These are phyloP conservation scores for Allantophomopsis lycopodina DNA, from an alignment of 2,329 filamentous ascomycete genomes.

Conservation along the genomic window DNA sequence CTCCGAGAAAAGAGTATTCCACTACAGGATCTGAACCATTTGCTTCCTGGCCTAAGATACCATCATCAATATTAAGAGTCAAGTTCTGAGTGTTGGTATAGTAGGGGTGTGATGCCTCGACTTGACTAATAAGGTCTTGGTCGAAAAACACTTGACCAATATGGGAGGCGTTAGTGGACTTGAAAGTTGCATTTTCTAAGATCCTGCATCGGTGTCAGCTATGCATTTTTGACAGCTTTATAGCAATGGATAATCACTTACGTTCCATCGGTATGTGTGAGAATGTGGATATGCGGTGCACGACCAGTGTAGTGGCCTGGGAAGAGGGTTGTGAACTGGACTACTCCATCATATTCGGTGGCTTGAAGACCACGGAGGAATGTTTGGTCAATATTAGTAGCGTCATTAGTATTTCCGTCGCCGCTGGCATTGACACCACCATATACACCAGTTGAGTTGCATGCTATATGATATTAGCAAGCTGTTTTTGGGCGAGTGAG, in stretches of 20 bases:
- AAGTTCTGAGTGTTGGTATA: conserved; percentile 26
- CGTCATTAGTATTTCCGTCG: conserved; percentile 24
- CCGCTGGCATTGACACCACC: conserved; percentile 26
- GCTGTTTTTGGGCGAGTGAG: conserved; percentile 5
- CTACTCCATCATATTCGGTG: too few species aligned
- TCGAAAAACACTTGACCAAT: conserved; percentile 53
- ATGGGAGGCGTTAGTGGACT: conserved; percentile 24
- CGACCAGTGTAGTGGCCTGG: too few species aligned
- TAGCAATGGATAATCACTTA: too few species aligned
- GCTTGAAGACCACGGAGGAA: too few species aligned
- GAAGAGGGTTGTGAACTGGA: too few species aligned
- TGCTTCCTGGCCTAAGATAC: conserved; percentile 28
- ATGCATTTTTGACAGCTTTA: too few species aligned
- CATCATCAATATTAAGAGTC: conserved; percentile 33
- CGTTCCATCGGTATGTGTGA: too few species aligned
- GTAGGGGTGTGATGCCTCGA: conserved; percentile 34
- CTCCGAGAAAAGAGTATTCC: conserved; percentile 43
- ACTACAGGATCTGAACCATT: conserved; percentile 36
- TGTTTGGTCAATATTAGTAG: neutral
- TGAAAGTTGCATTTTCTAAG: too few species aligned
- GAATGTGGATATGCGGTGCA: too few species aligned
- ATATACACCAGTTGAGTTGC: conserved; percentile 31
- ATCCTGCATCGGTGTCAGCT: too few species aligned
- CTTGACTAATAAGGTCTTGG: conserved; percentile 35
- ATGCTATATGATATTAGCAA: conserved; percentile 8